Evolutionary conservation across 208 protist genomes (phyloP).

Genomic region (Paratrypanosoma confusum): DNA sequence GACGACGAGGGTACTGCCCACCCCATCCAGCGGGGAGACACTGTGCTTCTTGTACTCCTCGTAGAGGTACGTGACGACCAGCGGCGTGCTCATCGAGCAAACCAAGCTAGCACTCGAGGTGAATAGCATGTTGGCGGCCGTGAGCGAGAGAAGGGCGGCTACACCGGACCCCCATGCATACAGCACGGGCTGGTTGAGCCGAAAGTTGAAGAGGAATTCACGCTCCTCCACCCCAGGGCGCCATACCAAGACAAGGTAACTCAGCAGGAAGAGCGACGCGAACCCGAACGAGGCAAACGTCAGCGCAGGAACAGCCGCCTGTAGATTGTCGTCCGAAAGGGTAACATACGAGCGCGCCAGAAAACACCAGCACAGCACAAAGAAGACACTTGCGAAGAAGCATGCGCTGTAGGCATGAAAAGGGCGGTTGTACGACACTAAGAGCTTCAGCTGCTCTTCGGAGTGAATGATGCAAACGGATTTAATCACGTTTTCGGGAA

Average conservation of each 20-base stretch:
- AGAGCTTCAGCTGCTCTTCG: constrained; percentile 14
- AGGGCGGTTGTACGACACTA: constrained; percentile 18
- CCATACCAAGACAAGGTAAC: constrained; percentile 12
- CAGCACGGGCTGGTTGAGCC: constrained; percentile 4
- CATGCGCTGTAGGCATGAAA: constrained; percentile 13
- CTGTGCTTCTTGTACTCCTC: constrained; percentile 18
- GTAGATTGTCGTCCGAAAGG: constrained; percentile 2
- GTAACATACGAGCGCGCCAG: constrained; percentile 2
- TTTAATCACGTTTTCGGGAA: constrained; percentile 21
- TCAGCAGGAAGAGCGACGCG: constrained; percentile 12
- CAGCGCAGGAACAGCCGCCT: constrained; percentile 1
- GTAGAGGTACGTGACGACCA: constrained; percentile 16
- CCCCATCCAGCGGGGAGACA: constrained; percentile 9
- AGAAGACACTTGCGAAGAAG: constrained; percentile 8
- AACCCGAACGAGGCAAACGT: constrained; percentile 16
- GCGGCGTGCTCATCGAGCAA: constrained; percentile 14
- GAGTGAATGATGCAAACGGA: constrained; percentile 18
- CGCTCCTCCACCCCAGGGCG: constrained; percentile 8
- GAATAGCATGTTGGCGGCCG: constrained; percentile 11
- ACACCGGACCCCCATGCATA: constrained; percentile 8
- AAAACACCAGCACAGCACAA: constrained; percentile 17
- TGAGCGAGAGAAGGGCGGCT: constrained; percentile 7
- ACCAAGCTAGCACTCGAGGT: constrained; percentile 4
- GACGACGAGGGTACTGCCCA: constrained; percentile 10
- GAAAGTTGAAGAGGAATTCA: constrained; percentile 5